Evolutionary conservation across 2,329 filamentous ascomycete species (phyloP).

Genomic region (Scytalidium sp.): DNA sequence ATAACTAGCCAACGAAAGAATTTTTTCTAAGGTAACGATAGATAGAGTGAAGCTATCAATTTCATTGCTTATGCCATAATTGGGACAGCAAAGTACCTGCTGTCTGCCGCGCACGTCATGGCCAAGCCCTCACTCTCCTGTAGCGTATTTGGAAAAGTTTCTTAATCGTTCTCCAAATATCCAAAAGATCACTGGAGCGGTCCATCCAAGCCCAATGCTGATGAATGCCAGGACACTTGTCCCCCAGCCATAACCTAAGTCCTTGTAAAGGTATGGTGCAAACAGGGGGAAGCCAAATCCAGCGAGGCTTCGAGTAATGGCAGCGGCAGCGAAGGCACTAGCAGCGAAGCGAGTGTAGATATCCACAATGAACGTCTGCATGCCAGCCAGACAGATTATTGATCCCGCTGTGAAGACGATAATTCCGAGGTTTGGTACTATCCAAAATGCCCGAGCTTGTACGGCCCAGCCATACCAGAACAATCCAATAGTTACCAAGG

Average conservation of each 20-base stretch:
- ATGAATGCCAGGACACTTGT: constrained; percentile 40
- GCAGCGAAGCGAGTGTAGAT: constrained; percentile 36
- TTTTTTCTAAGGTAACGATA: no score
- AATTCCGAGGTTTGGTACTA: constrained; percentile 50
- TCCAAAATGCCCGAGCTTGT: constrained; percentile 47
- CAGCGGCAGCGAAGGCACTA: constrained; percentile 46
- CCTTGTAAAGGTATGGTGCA: constrained; percentile 10
- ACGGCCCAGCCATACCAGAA: constrained; percentile 15
- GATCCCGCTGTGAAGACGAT: constrained; percentile 46
- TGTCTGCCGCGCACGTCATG: no score
- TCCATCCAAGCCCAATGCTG: constrained; percentile 49
- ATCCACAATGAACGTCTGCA: constrained; percentile 49
- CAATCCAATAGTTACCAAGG: background rate
- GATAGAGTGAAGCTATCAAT: no score
- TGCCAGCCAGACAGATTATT: background rate
- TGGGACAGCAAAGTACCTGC: no score
- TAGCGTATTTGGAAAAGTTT: no score
- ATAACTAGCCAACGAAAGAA: no score
- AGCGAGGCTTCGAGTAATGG: constrained; percentile 29
- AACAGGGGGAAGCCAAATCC: constrained; percentile 39
- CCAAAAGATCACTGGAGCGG: constrained; percentile 5
- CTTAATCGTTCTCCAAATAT: no score
- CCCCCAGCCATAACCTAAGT: constrained; percentile 42
- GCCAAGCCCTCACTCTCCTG: no score
- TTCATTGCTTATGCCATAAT: no score